phyloP scores from a whole-genome alignment of 129 eudicot genomes.

The Artemisia argyi region DNA sequence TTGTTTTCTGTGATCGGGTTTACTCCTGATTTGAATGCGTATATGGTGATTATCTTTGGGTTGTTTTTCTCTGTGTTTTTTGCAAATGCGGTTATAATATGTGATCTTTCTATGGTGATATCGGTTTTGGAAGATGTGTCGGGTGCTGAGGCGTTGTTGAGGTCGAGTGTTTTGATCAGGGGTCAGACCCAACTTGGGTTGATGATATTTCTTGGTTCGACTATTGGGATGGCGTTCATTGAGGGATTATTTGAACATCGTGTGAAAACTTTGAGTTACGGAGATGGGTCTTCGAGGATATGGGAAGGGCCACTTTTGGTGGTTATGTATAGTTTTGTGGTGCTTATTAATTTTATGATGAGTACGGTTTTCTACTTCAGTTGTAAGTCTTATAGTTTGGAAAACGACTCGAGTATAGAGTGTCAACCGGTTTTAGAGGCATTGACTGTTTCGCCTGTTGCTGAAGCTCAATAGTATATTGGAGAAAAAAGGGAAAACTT shows the following conservation, averaged over 20 bases:
- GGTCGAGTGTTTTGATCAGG: conserved; percentile 70
- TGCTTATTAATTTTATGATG: conserved; percentile 92
- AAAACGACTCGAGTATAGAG: conserved; percentile 53
- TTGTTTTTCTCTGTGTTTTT: conserved; percentile 65
- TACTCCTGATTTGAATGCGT: conserved; percentile 50
- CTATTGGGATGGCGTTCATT: conserved; percentile 84
- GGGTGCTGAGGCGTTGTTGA: conserved; percentile 79
- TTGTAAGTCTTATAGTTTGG: conserved; percentile 88
- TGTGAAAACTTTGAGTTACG: conserved; percentile 82
- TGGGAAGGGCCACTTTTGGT: conserved; percentile 99
- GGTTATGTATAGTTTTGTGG: conserved; percentile 82
- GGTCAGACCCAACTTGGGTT: conserved; percentile 97
- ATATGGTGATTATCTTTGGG: conserved; percentile 59
- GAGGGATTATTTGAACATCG: conserved; percentile 97
- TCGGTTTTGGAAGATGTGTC: conserved; percentile 91
- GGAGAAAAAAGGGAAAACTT: neutral
- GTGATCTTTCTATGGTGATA: conserved; percentile 76
- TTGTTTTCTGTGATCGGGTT: conserved; percentile 57
- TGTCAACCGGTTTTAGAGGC: conserved; percentile 77
- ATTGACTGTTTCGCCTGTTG: conserved; percentile 40
- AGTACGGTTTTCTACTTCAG: conserved; percentile 91
- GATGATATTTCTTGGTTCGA: conserved; percentile 79
- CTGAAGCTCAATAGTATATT: conserved; percentile 35
- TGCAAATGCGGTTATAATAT: conserved; percentile 74
- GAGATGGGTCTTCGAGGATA: conserved; percentile 93